Conservation (phyloP, 2,329 filamentous ascomycete genomes). For the Fusarium oligoseptatum region DNA sequence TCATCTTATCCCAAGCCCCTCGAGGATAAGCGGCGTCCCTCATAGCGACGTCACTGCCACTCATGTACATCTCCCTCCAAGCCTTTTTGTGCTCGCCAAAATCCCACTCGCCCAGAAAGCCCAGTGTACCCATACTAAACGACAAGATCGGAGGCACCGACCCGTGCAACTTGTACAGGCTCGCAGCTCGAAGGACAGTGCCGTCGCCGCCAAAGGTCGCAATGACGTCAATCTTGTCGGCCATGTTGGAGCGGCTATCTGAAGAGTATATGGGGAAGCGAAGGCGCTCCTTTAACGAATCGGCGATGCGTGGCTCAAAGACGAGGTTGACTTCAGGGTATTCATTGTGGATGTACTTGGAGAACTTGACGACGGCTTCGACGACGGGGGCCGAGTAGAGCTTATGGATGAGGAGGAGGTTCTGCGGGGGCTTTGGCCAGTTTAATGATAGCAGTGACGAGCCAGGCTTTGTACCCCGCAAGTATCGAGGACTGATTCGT, state of each 20-base stretch:
- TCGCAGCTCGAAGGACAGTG: conserved; percentile 54
- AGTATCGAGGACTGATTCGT: conserved; percentile 53
- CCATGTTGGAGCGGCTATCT: conserved; percentile 66
- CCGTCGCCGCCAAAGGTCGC: conserved; percentile 90
- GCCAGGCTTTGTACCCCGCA: conserved; percentile 58
- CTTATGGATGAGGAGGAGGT: conserved; percentile 71
- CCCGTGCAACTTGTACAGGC: conserved; percentile 79
- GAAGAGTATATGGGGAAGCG: conserved; percentile 79
- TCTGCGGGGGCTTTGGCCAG: conserved; percentile 67
- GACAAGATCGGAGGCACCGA: conserved; percentile 91
- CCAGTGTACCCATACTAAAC: conserved; percentile 96
- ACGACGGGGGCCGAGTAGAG: conserved; percentile 67
- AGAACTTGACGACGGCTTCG: conserved; percentile 66
- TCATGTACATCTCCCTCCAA: conserved; percentile 93
- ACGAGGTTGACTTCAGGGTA: conserved; percentile 87
- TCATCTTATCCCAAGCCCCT: conserved; percentile 43
- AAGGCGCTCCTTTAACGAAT: conserved; percentile 77
- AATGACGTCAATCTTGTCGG: conserved; percentile 87
- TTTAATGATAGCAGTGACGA: conserved; percentile 68
- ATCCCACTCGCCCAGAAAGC: conserved; percentile 97
- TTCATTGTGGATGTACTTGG: conserved; percentile 80
- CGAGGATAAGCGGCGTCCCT: conserved; percentile 58
- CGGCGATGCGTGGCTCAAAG: conserved; percentile 82
- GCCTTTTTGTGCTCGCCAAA: conserved; percentile 93
- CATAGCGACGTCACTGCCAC: conserved; percentile 66